These are phyloP conservation scores for Epichloe gansuensis DNA, from an alignment of 2,329 filamentous ascomycete genomes.

Conservation along the genomic window DNA sequence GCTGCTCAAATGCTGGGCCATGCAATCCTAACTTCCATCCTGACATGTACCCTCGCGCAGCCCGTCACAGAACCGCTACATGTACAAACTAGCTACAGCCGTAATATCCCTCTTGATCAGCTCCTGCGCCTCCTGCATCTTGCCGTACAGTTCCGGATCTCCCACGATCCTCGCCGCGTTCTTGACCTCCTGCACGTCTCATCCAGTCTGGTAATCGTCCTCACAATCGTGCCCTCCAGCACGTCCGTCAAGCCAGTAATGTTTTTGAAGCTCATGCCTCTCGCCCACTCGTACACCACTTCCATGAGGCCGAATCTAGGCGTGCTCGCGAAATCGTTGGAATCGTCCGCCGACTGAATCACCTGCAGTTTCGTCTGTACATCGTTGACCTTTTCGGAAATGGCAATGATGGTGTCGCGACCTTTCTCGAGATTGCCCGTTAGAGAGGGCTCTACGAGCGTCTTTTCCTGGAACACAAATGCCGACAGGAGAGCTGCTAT, in stretches of 20 bases:
- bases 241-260: slow-evolving; percentile 95
- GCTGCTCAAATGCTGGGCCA: background rate
- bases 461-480: slow-evolving; percentile 98
- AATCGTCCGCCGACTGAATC: slow-evolving; percentile 78
- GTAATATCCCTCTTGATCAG: slow-evolving; percentile 95
- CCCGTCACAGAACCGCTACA: slow-evolving; percentile 40
- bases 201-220: slow-evolving; percentile 85
- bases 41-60: background rate
- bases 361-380: slow-evolving; percentile 87
- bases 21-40: background rate
- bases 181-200: slow-evolving; percentile 95
- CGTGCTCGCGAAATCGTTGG: slow-evolving; percentile 78
- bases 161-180: slow-evolving; percentile 93
- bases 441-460: slow-evolving; percentile 65
- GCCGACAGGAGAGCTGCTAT: slow-evolving; percentile 88
- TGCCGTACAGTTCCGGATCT: slow-evolving; percentile 82
- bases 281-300: slow-evolving; percentile 96
- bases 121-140: slow-evolving; percentile 97
- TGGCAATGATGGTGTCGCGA: slow-evolving; percentile 73
- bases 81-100: slow-evolving; percentile 77
- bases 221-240: slow-evolving; percentile 91
- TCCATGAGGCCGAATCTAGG: slow-evolving; percentile 91
- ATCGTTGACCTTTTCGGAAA: slow-evolving; percentile 84
- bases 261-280: slow-evolving; percentile 96
- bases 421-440: slow-evolving; percentile 73